Base-by-base conservation (phyloP, 78 protist genomes). In the Tieghemostelium lacteum region DNA sequence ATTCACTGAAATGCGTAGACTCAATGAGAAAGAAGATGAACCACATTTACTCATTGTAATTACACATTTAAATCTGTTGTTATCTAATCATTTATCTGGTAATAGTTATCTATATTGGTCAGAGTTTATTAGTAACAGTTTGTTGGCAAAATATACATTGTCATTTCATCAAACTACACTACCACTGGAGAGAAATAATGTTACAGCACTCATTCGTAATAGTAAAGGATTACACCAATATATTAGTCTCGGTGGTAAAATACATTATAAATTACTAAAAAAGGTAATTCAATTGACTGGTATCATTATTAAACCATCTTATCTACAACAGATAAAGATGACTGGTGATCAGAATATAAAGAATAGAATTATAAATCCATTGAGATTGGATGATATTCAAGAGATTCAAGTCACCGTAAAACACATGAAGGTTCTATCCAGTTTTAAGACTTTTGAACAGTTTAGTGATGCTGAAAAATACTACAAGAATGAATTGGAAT, bases 1-100 rank as follows among this genome's bases (percentile, higher is more conserved):
- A 5, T 83, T 83, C n/a, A 33, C 91, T 10, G 91, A 83, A 31
- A 83, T 83, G 91, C 33, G 78, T 49, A 49, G 54, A 29, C 49
- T 83, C n/a, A 66, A 83, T 45, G 73, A 73, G 17, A n/a, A 31
- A 3, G 91, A 66, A 16, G 91, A 83, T 16, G 22, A 40, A 12
- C 78, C 75, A 14, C 91, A 83, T 60, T 42, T 83, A 22, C 42
- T 45, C 31, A 33, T 83, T 28, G 76, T 26, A 7, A 12, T 69
- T 14, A 60, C 20, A 14, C 91, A 83, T 60, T 28, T 83, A 1
- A 83, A 83, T 45, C 2, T 69, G 22, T 8, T 83, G 3, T 24
- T 83, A 3, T 26, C 70, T 0, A 5, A 34, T 2, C n/a, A 33
- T 19, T 12, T 33, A 20, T 3, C 39, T 14, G 69, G 29, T 17